Percentiles rank a stretch among this genome's conserved stretches.
These are phyloP conservation scores for Lanmaoa rubissima DNA, from an alignment of 768 basidiomycete genomes.

Conservation along the genomic window DNA sequence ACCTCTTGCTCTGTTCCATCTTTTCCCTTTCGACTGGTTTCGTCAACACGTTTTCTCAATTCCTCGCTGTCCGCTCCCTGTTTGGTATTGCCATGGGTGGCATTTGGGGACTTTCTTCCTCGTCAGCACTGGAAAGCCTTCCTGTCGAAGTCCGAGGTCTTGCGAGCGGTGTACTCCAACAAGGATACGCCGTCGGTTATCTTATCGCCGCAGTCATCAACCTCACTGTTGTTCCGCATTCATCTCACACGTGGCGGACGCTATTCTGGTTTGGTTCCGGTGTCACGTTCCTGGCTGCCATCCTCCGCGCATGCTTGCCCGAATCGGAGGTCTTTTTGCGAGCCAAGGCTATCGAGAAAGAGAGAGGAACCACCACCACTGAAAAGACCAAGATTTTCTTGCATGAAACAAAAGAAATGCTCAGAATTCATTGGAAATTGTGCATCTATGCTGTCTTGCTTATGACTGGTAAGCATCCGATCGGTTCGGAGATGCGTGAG, in stretches of 20 bases:
- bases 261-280: slow-evolving; percentile 82
- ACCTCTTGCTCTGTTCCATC: slow-evolving; percentile 65
- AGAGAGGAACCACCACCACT: slow-evolving; percentile 33
- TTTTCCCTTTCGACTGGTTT: slow-evolving; percentile 84
- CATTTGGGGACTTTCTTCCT: slow-evolving; percentile 81
- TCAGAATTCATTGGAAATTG: slow-evolving; percentile 76
- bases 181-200: slow-evolving; percentile 88
- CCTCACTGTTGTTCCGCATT: slow-evolving; percentile 48
- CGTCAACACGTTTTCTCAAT: slow-evolving; percentile 69
- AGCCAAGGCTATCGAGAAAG: slow-evolving; percentile 55
- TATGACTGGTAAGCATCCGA: slow-evolving; percentile 52
- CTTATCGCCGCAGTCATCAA: slow-evolving; percentile 84
- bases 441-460: slow-evolving; percentile 83
- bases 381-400: slow-evolving; percentile 72
- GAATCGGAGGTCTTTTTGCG: slow-evolving; percentile 75
- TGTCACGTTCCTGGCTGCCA: slow-evolving; percentile 66
- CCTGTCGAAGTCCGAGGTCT: slow-evolving; percentile 86
- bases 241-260: slow-evolving; percentile 58
- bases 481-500: background rate
- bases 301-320: slow-evolving; percentile 63
- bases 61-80: slow-evolving; percentile 78
- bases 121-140: slow-evolving; percentile 85
- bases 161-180: slow-evolving; percentile 80
- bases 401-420: slow-evolving; percentile 69
- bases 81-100: slow-evolving; percentile 91